phyloP scores from a whole-genome alignment of 129 eudicot species.

The Lactuca sativa region DNA sequence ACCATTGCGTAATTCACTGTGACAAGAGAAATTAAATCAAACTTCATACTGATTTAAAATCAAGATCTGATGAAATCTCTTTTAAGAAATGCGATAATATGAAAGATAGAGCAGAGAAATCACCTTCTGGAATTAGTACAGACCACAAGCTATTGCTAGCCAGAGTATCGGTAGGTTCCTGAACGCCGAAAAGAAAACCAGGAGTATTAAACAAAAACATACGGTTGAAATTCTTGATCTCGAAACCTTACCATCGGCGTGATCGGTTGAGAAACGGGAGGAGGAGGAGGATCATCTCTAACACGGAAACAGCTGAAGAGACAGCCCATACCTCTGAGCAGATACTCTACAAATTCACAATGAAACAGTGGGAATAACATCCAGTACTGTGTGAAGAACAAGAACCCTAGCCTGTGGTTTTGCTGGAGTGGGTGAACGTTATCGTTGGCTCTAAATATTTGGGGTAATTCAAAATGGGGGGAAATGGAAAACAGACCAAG shows the following conservation, averaged over 20 bases:
- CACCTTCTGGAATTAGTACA: conserved; percentile 41
- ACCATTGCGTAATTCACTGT: neutral
- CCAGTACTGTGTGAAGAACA: conserved; percentile 10
- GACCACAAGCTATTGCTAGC: conserved; percentile 34
- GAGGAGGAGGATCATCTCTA: conserved; percentile 34
- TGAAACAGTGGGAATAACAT: conserved; percentile 27
- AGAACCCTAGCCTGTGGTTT: conserved; percentile 37
- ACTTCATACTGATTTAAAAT: neutral
- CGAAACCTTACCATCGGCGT: conserved; percentile 19
- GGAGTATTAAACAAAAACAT: neutral
- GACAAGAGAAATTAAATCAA: conserved; percentile 10
- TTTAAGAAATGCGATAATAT: neutral
- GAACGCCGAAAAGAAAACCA: conserved; percentile 7
- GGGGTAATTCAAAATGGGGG: conserved; percentile 22
- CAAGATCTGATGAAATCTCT: neutral
- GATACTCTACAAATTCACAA: conserved; percentile 22
- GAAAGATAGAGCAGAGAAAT: conserved; percentile 1
- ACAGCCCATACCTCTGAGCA: conserved; percentile 44
- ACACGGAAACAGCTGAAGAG: conserved; percentile 55
- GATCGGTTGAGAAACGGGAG: conserved; percentile 14
- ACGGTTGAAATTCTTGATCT: neutral
- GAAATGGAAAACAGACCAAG: conserved; percentile 15
- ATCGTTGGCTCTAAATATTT: conserved; percentile 16
- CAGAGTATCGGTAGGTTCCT: conserved; percentile 32
- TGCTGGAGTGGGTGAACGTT: conserved; percentile 11